Evolutionary conservation across 2,329 filamentous ascomycete genomes (phyloP).

Genomic region (Magnaporthales sp.): DNA sequence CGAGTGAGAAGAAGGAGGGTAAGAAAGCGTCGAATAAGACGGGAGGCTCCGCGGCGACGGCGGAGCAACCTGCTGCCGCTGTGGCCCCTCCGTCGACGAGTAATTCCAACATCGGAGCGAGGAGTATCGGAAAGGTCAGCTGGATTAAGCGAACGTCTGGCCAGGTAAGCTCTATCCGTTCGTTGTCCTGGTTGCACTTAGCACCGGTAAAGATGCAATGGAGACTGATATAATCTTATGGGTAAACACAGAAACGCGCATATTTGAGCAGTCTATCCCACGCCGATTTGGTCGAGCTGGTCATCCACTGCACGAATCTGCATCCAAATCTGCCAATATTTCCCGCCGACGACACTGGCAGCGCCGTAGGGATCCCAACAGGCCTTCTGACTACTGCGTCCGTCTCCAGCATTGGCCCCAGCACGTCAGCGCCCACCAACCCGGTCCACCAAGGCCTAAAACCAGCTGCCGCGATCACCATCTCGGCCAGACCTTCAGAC

Average conservation of each 20-base stretch:
- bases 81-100: background rate
- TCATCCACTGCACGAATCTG: constrained; percentile 51
- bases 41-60: background rate
- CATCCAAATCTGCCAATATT: constrained; percentile 62
- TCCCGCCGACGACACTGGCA: constrained; percentile 17
- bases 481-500: background rate
- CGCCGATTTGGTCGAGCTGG: constrained; percentile 52
- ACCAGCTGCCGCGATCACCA: background rate
- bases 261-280: constrained; percentile 56
- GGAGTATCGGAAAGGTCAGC: constrained; percentile 15
- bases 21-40: constrained; percentile 13
- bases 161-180: constrained; percentile 22
- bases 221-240: background rate
- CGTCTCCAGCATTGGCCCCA: constrained; percentile 16
- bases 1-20: constrained; percentile 18
- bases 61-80: background rate
- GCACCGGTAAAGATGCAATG: background rate
- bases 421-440: constrained; percentile 18
- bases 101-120: background rate
- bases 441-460: background rate
- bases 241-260: constrained; percentile 40
- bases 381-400: background rate
- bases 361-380: background rate
- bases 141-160: constrained; percentile 28
- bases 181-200: background rate